Evolutionary conservation across 257 asterid species (phyloP), one percentile per base, ranked within the genome.

Genomic region (Solanum lycopersicoides): DNA sequence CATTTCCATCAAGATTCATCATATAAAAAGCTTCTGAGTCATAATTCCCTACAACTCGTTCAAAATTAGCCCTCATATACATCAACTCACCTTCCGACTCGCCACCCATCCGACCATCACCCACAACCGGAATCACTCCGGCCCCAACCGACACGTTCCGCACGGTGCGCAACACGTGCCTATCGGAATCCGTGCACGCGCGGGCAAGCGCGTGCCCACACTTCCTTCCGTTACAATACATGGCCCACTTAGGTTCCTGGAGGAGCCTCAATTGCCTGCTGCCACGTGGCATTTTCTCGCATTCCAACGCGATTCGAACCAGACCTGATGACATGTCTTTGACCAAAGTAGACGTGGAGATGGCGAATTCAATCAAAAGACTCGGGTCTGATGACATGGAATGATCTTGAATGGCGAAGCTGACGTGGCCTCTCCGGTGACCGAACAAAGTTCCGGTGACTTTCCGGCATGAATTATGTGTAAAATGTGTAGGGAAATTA

Each of bases 381-480:
- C 92, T 95, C 8, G 98, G 98, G 20, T 91, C 96, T 15, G 97
- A 91, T 37, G 97, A 92, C 25, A 93, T 68, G 28, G 97, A 93
- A 89, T 94, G 95, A 21, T 89, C 91, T 42, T 96, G 99, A 10
- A 96, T 93, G 21, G 97, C 94, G 77, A 95, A 96, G 93, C 92
- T 95, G 87, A 95, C 95, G 80, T 91, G 98, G 60, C 99, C 99
- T 9, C 95, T 91, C 73, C 98, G 93, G 90, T 92, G 65, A 12
- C 98, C 98, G 89, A 96, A 96, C 7, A 96, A 92, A 11, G 99
- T 96, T 23, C 98, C 99, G 85, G 98, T 94, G 42, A 96, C 98
- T 44, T 93, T 95, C 15, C 98, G 95, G 84, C 98, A 73, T 1
- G 50, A 20, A 73, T 73, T 35, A 4, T 50, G 82, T 34, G 42